Percentiles rank a stretch among this genome's conserved stretches.
These are phyloP conservation scores for Podaxis mareebaensis DNA, from an alignment of 768 basidiomycete genomes.

Conservation along the genomic window DNA sequence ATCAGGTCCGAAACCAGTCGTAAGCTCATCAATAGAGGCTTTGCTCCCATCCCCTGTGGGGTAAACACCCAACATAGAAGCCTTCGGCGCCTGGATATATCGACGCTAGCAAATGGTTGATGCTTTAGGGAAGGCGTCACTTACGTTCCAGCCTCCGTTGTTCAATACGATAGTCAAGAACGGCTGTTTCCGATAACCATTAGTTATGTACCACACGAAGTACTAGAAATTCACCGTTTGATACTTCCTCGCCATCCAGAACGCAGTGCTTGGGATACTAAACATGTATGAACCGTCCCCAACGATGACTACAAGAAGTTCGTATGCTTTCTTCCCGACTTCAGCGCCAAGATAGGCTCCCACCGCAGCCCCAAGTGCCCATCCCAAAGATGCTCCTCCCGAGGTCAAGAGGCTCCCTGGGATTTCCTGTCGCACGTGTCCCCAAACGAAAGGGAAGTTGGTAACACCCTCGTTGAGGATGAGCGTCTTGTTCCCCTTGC, in stretches of 20 bases:
- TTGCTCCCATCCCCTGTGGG: constrained; percentile 55
- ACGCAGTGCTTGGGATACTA: constrained; percentile 62
- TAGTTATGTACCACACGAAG: neutral
- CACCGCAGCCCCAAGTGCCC: constrained; percentile 65
- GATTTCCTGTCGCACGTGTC: constrained; percentile 52
- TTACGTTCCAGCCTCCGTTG: constrained; percentile 69
- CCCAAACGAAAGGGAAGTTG: constrained; percentile 55
- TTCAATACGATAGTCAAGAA: constrained; percentile 72
- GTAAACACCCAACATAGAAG: constrained; percentile 67
- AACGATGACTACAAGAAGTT: constrained; percentile 60
- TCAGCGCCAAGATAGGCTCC: constrained; percentile 53
- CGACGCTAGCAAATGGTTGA: neutral
- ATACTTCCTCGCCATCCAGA: constrained; percentile 74
- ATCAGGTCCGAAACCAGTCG: constrained; percentile 65
- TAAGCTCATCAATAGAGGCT: constrained; percentile 47
- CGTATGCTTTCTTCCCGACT: constrained; percentile 33
- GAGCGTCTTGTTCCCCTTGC: constrained; percentile 37
- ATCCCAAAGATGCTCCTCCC: constrained; percentile 69
- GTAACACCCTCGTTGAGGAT: constrained; percentile 67
- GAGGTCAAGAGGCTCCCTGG: constrained; percentile 55
- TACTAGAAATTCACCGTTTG: constrained; percentile 46
- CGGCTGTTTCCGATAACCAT: constrained; percentile 40
- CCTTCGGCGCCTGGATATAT: constrained; percentile 50
- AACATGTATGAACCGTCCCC: constrained; percentile 76
- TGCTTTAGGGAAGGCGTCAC: constrained; percentile 14